Evolutionary conservation across 2,329 filamentous ascomycete genomes (phyloP), one percentile per base, ranked within the genome.

Genomic region (Chaetomiaceae sp.): DNA sequence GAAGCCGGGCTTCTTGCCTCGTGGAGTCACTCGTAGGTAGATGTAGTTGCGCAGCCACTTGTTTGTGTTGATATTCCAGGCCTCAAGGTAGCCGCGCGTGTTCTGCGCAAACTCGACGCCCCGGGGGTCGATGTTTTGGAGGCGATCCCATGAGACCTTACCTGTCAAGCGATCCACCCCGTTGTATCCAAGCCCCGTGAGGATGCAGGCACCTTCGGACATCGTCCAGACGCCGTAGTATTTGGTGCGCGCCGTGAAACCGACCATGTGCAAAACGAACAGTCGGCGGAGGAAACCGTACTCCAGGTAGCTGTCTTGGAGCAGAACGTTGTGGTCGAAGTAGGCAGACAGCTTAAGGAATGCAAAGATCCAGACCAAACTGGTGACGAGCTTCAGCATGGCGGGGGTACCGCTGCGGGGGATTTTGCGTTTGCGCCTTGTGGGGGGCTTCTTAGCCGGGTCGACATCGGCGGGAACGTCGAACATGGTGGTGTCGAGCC

Each of bases 41-140:
- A 99, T 79, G 66, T 96, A 99, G 70, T 97, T 96, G 42, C 91
- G 83, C 56, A 99, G 75, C 94, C 94, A 99, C 64, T 89, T 84
- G 69, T 96, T 99, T 11, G 94, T 99, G 71, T 97, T 97, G 75
- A 96, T 96, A 70, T 99, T 99, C 94, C 94, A 99, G 64, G 84
- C 87, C 44, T 86, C 92, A 3, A 99, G 79, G 64, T 94, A 97
- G 1, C 83, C 90, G 49, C 92, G 85, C n/a, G 89, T 88, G 68
- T 97, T 99, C 71, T 96, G 91, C 1, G 92, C 94, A 0, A 83
- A 78, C 72, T 99, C 94, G 25, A 99, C 88, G 2, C 81, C 83
- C 78, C 84, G 86, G 0, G 94, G 87, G 60, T 88, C 84, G 61
- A 99, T 89, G 66, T 99, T 99, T 62, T 89, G 86, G 16, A 97